Percentiles rank a stretch among this genome's conserved stretches.
These are phyloP conservation scores for Chalciporus piperatus DNA, from an alignment of 768 basidiomycete genomes.

Conservation along the genomic window DNA sequence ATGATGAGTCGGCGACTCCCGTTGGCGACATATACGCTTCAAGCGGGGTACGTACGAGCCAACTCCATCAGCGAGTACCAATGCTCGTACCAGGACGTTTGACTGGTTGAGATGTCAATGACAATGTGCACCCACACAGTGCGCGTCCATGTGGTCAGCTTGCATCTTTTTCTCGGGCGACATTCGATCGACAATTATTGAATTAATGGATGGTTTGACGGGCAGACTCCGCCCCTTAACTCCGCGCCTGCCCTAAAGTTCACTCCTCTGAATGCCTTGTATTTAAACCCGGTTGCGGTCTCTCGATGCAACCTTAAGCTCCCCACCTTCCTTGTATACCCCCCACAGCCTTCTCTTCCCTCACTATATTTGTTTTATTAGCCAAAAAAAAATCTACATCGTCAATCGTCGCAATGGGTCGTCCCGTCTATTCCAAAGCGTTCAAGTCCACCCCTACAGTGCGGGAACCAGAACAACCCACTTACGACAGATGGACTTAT, in stretches of 20 bases:
- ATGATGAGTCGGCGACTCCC: too few relatives aligned
- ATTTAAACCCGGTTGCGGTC: conserved; percentile 14
- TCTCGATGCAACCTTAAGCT: neutral
- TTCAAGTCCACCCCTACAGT: conserved; percentile 39
- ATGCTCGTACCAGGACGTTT: too few relatives aligned
- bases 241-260: conserved; percentile 36
- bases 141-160: too few relatives aligned
- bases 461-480: conserved; percentile 41
- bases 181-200: too few relatives aligned
- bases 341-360: conserved; percentile 1
- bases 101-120: too few relatives aligned
- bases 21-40: too few relatives aligned
- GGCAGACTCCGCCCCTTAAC: too few relatives aligned
- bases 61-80: too few relatives aligned
- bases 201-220: too few relatives aligned
- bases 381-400: conserved; percentile 7
- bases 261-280: conserved; percentile 1
- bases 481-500: conserved; percentile 59
- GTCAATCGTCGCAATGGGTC: conserved; percentile 47
- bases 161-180: neutral
- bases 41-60: too few relatives aligned
- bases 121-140: too few relatives aligned
- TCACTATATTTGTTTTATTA: conserved; percentile 27
- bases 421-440: conserved; percentile 53
- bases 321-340: conserved; percentile 15